Base-by-base conservation (phyloP, 1,284 basidiomycete genomes). In the Pholiota adiposa region DNA sequence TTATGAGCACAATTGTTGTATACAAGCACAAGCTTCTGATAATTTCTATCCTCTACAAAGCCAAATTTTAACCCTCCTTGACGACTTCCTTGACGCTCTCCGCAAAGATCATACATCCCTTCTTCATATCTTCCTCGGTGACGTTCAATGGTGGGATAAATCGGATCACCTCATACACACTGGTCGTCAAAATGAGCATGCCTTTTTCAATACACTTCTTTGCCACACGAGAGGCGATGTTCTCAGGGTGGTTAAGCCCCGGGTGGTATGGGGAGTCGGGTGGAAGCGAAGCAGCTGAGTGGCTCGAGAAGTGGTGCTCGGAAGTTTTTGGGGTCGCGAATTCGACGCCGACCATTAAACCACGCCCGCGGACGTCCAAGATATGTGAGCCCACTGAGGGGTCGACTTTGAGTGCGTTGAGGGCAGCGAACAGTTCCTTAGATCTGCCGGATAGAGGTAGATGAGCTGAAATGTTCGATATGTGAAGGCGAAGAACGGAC, bases 181-280 rank as follows among this genome's bases (percentile, higher is more conserved):
- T 91, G 31, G 91, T 93, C 21, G 91, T 93, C 63, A 94, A 76
- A 41, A 95, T 84, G 62, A 96, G 73, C 80, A 96, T 76, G 41
- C 90, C 93, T 73, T 92, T 89, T 72, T 94, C 91, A 60, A 94
- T 79, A 74, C 94, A 95, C 70, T 86, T 87, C 73, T 86, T 85
- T 66, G 92, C 85, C 11, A 97, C 86, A n/a, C 89, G 81, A 62
- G 80, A 81, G 14, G 93, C 89, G 62, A 96, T 80, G 66, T 83
- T 80, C 73, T 83, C 82, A 27, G 90, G 89, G 8, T 85, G 69
- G 19, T 64, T 60, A n/a, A 62, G 36, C 16, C 46, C 52, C 12
- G 51, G 41, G 25, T 36, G 62, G 27, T 8, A 67, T 62, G 11
- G 73, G 69, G 11, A 79, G 73, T 56, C 44, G 25, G 38, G 78